Conservation (phyloP, 306 rosid species). For the Medicago lupulina region DNA sequence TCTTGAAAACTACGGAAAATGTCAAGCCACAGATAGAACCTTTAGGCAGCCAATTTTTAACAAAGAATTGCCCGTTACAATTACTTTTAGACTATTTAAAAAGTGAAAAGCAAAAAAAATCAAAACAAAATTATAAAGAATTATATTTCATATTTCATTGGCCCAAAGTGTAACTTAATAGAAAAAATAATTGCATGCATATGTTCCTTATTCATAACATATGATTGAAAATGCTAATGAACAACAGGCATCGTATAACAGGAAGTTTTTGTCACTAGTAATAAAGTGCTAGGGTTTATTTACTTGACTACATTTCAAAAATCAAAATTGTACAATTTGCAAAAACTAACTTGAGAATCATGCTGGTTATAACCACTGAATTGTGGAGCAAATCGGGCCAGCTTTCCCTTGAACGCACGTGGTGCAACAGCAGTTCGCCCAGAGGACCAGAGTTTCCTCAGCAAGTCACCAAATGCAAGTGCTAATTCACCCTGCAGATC, state of each 20-base stretch:
- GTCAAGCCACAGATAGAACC: not conserved
- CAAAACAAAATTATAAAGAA: not conserved
- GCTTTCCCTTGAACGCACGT: slow-evolving; percentile 88
- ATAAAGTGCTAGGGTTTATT: slow-evolving; percentile 16
- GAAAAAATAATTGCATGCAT: slow-evolving; percentile 15
- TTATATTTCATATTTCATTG: not conserved
- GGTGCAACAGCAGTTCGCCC: slow-evolving; percentile 87
- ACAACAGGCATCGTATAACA: slow-evolving; percentile 27
- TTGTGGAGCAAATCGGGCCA: slow-evolving; percentile 98
- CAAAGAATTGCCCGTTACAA: not conserved
- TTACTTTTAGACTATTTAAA: slow-evolving; percentile 1
- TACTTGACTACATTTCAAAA: slow-evolving; percentile 28
- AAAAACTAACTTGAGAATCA: slow-evolving; percentile 90
- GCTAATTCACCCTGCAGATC: slow-evolving; percentile 95
- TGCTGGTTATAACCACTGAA: slow-evolving; percentile 99
- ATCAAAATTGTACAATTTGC: slow-evolving; percentile 22
- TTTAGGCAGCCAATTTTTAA: slow-evolving; percentile 19
- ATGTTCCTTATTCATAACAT: slow-evolving; percentile 6
- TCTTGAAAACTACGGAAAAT: slow-evolving; percentile 6
- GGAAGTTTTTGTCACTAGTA: not conserved
- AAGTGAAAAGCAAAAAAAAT: not conserved
- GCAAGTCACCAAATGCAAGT: slow-evolving; percentile 88
- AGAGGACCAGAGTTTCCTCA: slow-evolving; percentile 95
- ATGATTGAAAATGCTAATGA: slow-evolving; percentile 27
- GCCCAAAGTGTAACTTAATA: not conserved